phyloP scores from a whole-genome alignment of 2,329 filamentous ascomycete species.

The Sporothrix euskadiensis region DNA sequence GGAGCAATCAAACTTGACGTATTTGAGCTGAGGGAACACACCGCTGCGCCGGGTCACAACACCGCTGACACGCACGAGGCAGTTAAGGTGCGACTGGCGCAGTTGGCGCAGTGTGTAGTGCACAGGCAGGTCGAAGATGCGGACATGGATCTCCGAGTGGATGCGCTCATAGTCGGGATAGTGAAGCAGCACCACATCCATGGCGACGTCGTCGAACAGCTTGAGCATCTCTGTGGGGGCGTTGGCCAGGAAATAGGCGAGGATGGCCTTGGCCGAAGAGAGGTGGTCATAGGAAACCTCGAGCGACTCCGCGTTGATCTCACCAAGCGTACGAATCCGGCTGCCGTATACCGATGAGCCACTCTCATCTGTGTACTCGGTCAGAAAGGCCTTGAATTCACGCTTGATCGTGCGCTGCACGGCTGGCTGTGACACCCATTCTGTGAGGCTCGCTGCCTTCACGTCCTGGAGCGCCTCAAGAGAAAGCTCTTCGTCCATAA shows the following conservation, averaged over 20 bases:
- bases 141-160: constrained; percentile 95
- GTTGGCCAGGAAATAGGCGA: constrained; percentile 95
- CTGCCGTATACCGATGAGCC: constrained; percentile 93
- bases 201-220: constrained; percentile 93
- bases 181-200: constrained; percentile 93
- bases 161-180: constrained; percentile 98
- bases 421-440: constrained; percentile 88
- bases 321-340: constrained; percentile 91
- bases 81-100: constrained; percentile 93
- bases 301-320: constrained; percentile 92
- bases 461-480: constrained; percentile 89
- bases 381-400: constrained; percentile 97
- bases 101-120: constrained; percentile 94
- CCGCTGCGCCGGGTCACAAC: constrained; percentile 93
- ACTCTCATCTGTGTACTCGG: constrained; percentile 87
- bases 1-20: constrained; percentile 95
- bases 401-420: constrained; percentile 92
- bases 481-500: constrained; percentile 93
- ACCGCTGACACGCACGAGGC: constrained; percentile 87
- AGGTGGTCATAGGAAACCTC: constrained; percentile 96
- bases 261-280: constrained; percentile 82
- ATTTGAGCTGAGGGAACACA: constrained; percentile 96
- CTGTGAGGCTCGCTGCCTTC: constrained; percentile 87
- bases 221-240: constrained; percentile 93
- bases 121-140: constrained; percentile 90